A percentile compares a stretch with the other conserved stretches of the same genome.
phyloP scores from a whole-genome alignment of 2,329 filamentous ascomycete species.

The Herpotrichia juniperi region DNA sequence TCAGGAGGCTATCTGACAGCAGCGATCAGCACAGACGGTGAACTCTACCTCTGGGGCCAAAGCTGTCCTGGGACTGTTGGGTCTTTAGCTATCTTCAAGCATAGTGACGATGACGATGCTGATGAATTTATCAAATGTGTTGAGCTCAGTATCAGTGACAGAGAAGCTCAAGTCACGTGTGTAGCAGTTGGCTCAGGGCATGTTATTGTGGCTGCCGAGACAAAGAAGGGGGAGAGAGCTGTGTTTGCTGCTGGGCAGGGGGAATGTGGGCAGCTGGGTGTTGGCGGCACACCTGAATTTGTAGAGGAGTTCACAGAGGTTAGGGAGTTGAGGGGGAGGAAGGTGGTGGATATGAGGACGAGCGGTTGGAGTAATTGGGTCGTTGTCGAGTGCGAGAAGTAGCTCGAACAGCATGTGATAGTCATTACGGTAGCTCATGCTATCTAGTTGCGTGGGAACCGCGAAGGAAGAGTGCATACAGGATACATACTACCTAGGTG shows the following conservation, averaged over 20 bases:
- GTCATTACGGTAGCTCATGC: too few relatives aligned
- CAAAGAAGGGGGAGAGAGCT: neutral
- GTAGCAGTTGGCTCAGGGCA: conserved; percentile 37
- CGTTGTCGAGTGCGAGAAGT: conserved; percentile 5
- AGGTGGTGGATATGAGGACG: conserved; percentile 23
- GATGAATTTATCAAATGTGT: conserved; percentile 37
- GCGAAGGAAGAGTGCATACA: too few relatives aligned
- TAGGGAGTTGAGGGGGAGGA: conserved; percentile 21
- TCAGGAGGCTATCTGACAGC: conserved; percentile 41
- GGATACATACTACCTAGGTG: too few relatives aligned
- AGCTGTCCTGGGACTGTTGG: conserved; percentile 17
- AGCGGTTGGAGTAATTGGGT: conserved; percentile 35
- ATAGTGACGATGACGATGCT: conserved; percentile 12
- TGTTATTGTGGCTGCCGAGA: conserved; percentile 30
- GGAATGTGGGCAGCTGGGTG: conserved; percentile 28
- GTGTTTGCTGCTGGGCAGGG: neutral
- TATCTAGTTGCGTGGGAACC: too few relatives aligned
- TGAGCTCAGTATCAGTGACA: conserved; percentile 25
- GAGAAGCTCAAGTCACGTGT: conserved; percentile 23
- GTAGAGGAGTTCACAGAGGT: conserved; percentile 27
- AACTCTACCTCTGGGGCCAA: conserved; percentile 43
- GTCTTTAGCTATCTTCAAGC: neutral
- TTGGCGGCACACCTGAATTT: conserved; percentile 11
- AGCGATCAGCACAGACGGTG: conserved; percentile 35
- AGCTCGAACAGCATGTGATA: conserved; percentile 15